A percentile compares a stretch with the other conserved stretches of the same genome.
Evolutionary conservation across 108 stramenopile genomes (phyloP).

Genomic region (Seminavis robusta): DNA sequence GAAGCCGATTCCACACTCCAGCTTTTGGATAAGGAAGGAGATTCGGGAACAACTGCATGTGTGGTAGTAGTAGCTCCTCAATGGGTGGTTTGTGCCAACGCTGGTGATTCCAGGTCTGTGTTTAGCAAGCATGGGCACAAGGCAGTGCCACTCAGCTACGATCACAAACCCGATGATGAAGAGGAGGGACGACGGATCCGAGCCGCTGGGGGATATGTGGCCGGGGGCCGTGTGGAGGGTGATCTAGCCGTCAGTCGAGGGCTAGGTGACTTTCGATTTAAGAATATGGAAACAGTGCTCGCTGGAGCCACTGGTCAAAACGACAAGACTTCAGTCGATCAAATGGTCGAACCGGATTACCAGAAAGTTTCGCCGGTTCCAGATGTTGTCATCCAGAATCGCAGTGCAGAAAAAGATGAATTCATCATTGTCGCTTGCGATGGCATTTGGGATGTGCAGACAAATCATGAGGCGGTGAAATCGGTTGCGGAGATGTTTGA

Average conservation of each 20-base stretch:
- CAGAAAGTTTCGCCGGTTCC: slow-evolving; percentile 89
- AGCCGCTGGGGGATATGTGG: slow-evolving; percentile 66
- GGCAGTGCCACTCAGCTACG: slow-evolving; percentile 67
- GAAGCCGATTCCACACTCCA: slow-evolving; percentile 12
- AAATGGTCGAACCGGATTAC: slow-evolving; percentile 38
- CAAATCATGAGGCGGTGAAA: slow-evolving; percentile 74
- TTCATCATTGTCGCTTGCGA: slow-evolving; percentile 88
- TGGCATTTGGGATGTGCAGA: slow-evolving; percentile 94
- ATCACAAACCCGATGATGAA: slow-evolving; percentile 89
- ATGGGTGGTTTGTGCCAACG: slow-evolving; percentile 91
- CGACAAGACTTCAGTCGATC: neutral
- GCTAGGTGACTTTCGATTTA: slow-evolving; percentile 89
- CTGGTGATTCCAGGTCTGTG: slow-evolving; percentile 92
- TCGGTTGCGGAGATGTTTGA: slow-evolving; percentile 70
- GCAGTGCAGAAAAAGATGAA: slow-evolving; percentile 66
- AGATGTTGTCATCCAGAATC: slow-evolving; percentile 57
- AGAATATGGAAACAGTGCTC: slow-evolving; percentile 15
- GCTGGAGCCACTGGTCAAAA: neutral
- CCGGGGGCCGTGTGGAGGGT: slow-evolving; percentile 83
- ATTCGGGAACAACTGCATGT: slow-evolving; percentile 87
- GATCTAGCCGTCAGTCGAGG: slow-evolving; percentile 90
- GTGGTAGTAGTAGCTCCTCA: slow-evolving; percentile 81
- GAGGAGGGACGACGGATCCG: slow-evolving; percentile 62
- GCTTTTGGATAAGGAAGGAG: slow-evolving; percentile 22
- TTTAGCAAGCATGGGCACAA: slow-evolving; percentile 15